phyloP scores from a whole-genome alignment of 2,329 filamentous ascomycete species.

The Colletotrichum lindemuthianum region DNA sequence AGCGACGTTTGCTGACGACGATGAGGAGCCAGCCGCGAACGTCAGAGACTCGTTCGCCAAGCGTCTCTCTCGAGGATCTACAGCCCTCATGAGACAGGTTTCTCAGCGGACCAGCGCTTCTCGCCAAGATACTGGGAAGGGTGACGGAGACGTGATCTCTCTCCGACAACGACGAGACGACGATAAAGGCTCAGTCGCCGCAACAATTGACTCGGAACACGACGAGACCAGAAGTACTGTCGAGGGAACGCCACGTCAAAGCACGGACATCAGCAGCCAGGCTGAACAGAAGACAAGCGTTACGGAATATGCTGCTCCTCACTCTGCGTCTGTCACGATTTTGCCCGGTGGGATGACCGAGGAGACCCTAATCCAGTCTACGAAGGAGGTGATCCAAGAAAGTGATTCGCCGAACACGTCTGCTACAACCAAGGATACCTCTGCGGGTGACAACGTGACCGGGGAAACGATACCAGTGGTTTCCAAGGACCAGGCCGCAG shows the following conservation, averaged over 20 bases:
- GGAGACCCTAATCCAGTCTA: no score
- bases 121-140: conserved; percentile 35
- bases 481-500: conserved; percentile 37
- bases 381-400: no score
- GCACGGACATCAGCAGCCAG: conserved; percentile 54
- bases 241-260: conserved; percentile 39
- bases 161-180: conserved; percentile 43
- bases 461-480: conserved; percentile 30
- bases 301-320: background rate
- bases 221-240: conserved; percentile 50
- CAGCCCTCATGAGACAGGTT: conserved; percentile 48
- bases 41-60: conserved; percentile 53
- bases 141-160: conserved; percentile 58
- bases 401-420: no score
- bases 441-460: no score
- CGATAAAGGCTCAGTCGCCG: conserved; percentile 65
- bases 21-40: conserved; percentile 49
- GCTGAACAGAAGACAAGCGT: conserved; percentile 41
- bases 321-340: background rate
- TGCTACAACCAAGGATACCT: no score
- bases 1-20: conserved; percentile 75
- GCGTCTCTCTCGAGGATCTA: conserved; percentile 60
- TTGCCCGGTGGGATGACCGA: no score
- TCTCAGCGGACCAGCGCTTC: conserved; percentile 43
- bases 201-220: conserved; percentile 66